These are phyloP conservation scores for Takashimella koratensis DNA, from an alignment of 1,284 basidiomycete genomes.

Conservation along the genomic window DNA sequence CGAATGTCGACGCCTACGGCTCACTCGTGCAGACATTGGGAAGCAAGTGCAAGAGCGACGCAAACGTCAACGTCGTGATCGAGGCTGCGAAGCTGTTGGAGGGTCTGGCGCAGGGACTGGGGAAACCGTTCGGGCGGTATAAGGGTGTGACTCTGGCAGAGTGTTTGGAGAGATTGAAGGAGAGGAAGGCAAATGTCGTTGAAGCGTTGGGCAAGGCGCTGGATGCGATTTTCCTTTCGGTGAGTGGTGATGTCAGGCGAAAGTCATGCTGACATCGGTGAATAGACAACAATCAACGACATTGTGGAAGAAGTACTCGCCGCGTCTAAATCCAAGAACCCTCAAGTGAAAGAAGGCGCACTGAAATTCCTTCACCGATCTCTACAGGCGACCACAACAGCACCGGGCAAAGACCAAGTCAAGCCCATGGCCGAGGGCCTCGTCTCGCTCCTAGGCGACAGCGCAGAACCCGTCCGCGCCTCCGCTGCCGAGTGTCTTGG, in stretches of 20 bases:
- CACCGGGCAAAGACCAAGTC: slow-evolving; percentile 67
- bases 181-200: slow-evolving; percentile 84
- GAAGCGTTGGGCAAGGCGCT: slow-evolving; percentile 84
- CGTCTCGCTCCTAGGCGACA: slow-evolving; percentile 75
- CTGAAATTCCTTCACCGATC: slow-evolving; percentile 83
- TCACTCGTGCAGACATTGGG: slow-evolving; percentile 60
- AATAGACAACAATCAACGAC: slow-evolving; percentile 79
- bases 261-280: too few species aligned
- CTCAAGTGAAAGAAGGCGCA: slow-evolving; percentile 92
- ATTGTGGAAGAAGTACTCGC: slow-evolving; percentile 79
- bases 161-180: slow-evolving; percentile 89
- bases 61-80: slow-evolving; percentile 94
- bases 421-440: slow-evolving; percentile 80
- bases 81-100: slow-evolving; percentile 82
- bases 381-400: slow-evolving; percentile 61
- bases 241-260: slow-evolving; percentile 53
- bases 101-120: slow-evolving; percentile 77
- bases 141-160: slow-evolving; percentile 70
- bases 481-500: slow-evolving; percentile 86
- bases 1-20: slow-evolving; percentile 52
- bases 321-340: slow-evolving; percentile 85
- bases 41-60: slow-evolving; percentile 77
- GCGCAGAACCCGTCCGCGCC: slow-evolving; percentile 83
- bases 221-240: slow-evolving; percentile 83
- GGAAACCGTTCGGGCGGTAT: slow-evolving; percentile 68